phyloP scores from a whole-genome alignment of 2,329 filamentous ascomycete species.

The Sclerotinia spermophila region DNA sequence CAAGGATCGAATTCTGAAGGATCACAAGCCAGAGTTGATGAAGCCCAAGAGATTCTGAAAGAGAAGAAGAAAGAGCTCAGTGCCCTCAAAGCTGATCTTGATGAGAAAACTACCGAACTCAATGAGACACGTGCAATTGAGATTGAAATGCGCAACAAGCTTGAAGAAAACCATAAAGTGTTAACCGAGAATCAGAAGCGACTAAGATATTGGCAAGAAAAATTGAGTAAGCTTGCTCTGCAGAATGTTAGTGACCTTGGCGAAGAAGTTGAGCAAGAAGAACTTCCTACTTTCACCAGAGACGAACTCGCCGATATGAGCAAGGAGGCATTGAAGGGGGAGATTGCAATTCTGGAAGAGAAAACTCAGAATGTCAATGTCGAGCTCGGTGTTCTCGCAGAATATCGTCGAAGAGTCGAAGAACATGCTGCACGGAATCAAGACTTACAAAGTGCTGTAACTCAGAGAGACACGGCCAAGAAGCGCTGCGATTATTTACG shows the following conservation, averaged over 20 bases:
- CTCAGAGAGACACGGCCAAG: conserved; percentile 80
- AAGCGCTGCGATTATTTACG: conserved; percentile 89
- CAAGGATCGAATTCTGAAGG: conserved; percentile 74
- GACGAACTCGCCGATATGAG: conserved; percentile 63
- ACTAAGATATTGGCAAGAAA: conserved; percentile 82
- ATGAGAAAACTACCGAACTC: conserved; percentile 78
- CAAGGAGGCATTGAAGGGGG: conserved; percentile 63
- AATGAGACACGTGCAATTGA: conserved; percentile 86
- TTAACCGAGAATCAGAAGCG: conserved; percentile 82
- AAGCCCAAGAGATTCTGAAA: conserved; percentile 74
- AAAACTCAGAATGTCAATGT: conserved; percentile 82
- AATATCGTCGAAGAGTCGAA: conserved; percentile 81
- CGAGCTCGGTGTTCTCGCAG: conserved; percentile 81
- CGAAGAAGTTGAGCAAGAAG: conserved; percentile 49
- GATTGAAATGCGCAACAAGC: conserved; percentile 97
- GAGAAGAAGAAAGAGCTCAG: conserved; percentile 78
- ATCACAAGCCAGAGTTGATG: conserved; percentile 69
- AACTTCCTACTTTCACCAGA: conserved; percentile 73
- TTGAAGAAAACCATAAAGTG: conserved; percentile 92
- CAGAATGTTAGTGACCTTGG: conserved; percentile 76
- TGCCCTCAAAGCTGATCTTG: conserved; percentile 76
- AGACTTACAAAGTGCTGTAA: conserved; percentile 76
- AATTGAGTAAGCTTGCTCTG: conserved; percentile 76
- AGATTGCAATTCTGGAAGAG: conserved; percentile 65
- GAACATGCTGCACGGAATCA: conserved; percentile 78